These are phyloP conservation scores for Monilinia vaccinii-corymbosi DNA, from an alignment of 2,329 filamentous ascomycete genomes.

Conservation along the genomic window DNA sequence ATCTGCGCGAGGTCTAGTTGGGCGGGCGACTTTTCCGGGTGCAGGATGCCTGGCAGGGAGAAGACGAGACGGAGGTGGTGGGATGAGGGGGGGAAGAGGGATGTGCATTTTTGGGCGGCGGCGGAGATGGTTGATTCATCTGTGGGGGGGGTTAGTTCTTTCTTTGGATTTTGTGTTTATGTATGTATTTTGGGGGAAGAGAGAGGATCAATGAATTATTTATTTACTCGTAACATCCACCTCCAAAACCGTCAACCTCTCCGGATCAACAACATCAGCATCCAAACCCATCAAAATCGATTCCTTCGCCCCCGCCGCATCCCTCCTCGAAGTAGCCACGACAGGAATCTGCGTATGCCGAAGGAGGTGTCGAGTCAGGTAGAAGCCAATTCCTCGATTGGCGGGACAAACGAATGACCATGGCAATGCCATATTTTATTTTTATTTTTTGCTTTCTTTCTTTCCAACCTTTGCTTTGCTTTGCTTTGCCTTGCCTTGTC, in stretches of 20 bases:
- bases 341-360: conserved; percentile 48
- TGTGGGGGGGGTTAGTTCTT: conserved; percentile 3
- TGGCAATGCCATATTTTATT: no score
- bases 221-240: conserved; percentile 47
- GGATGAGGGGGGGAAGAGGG: conserved; percentile 41
- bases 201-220: not conserved
- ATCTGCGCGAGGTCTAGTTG: conserved; percentile 55
- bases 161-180: no score
- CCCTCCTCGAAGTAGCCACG: conserved; percentile 49
- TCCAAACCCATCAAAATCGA: conserved; percentile 42
- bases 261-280: conserved; percentile 30
- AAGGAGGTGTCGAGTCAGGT: conserved; percentile 49
- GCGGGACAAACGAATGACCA: conserved; percentile 44
- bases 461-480: not conserved
- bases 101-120: conserved; percentile 42
- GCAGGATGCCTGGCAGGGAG: conserved; percentile 61
- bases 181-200: not conserved
- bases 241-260: conserved; percentile 41
- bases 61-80: conserved; percentile 61
- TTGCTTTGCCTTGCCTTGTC: no score
- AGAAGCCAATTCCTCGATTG: conserved; percentile 54
- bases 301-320: conserved; percentile 39
- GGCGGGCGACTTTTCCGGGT: conserved; percentile 60
- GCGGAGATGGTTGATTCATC: conserved; percentile 55
- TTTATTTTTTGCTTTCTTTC: no score